These are phyloP conservation scores for Hygrophorus pudorinus DNA, from an alignment of 768 basidiomycete genomes.

Conservation along the genomic window DNA sequence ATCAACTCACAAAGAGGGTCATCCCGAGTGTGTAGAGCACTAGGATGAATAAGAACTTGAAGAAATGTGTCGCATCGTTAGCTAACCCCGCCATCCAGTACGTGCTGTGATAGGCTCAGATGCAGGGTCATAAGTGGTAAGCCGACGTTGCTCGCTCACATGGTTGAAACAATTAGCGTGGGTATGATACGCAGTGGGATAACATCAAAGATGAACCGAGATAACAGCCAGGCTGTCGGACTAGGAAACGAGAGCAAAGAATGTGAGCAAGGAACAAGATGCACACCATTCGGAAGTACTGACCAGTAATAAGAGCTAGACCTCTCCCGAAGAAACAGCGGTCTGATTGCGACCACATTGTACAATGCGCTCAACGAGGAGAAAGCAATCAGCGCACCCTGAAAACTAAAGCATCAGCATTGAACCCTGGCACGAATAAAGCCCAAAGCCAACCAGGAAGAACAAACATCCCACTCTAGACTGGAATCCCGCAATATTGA, in stretches of 20 bases:
- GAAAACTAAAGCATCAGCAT: slow-evolving; percentile 3
- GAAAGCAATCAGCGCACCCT: slow-evolving; percentile 89
- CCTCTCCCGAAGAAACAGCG: slow-evolving; percentile 85
- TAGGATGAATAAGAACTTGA: slow-evolving; percentile 90
- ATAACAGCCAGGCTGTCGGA: slow-evolving; percentile 86
- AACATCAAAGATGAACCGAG: slow-evolving; percentile 81
- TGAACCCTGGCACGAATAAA: neutral
- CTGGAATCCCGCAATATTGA: slow-evolving; percentile 88
- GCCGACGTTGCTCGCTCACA: slow-evolving; percentile 36
- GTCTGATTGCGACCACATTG: slow-evolving; percentile 74
- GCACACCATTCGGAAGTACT: neutral
- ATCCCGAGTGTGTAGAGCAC: slow-evolving; percentile 77
- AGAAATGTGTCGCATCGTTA: slow-evolving; percentile 69
- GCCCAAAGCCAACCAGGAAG: slow-evolving; percentile 56
- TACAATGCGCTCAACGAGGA: slow-evolving; percentile 84
- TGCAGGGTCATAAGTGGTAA: slow-evolving; percentile 5
- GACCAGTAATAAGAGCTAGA: slow-evolving; percentile 81
- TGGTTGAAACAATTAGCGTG: slow-evolving; percentile 76
- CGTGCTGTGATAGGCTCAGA: slow-evolving; percentile 33
- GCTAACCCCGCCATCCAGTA: slow-evolving; percentile 95
- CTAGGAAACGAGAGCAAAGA: slow-evolving; percentile 23
- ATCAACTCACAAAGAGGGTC: slow-evolving; percentile 66
- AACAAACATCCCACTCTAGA: slow-evolving; percentile 89
- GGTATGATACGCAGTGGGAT: slow-evolving; percentile 84
- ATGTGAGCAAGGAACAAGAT: slow-evolving; percentile 3